Base-by-base conservation (phyloP, 306 rosid genomes). In the Luffa aegyptiaca region DNA sequence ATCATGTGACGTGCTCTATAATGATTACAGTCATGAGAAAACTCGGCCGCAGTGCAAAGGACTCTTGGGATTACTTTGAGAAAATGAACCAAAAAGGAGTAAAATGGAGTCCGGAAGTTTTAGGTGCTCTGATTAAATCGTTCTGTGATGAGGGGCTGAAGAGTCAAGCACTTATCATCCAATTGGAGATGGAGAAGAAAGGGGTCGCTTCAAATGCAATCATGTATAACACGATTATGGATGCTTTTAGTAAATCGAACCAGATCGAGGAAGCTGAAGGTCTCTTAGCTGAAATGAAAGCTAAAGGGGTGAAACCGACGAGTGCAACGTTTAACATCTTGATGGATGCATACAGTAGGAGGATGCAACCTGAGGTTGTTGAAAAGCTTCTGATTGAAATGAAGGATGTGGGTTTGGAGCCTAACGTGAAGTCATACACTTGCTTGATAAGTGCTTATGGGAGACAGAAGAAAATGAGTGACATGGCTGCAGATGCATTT, bases 231-330 rank as follows among this genome's bases (percentile, higher is more conserved):
- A 94, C 93, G 49, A 80, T 94, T 65, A 87, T 94, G 89, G 90
- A 89, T 75, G 88, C 90, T 46, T 94, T 81, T 80, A 77, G 87
- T 81, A 88, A 90, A 90, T 88, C 91, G 62, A 91, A 90, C 76
- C 90, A 68, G 10, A 74, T 94, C 26, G 97, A 94, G 79, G 98
- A 90, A 91, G 97, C 93, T 9, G 98, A 94, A 87, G 97, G 98
- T 63, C 87, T 94, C 73, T 91, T 87, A 73, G 85, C 84, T 36
- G 97, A 92, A 89, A 90, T 94, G 98, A 91, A 86, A 86, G 62
- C 84, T 26, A 92, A 87, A 85, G 93, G 93, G 49, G 84, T 91
- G 76, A 90, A 87, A 80, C 97, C 97, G 10, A 90, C 95, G 0
- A 76, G 83, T 68, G 84, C 88, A 59, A 90, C 93, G 17, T 92